phyloP scores from a whole-genome alignment of 2,329 filamentous ascomycete genomes.

The Colletotrichum lindemuthianum region DNA sequence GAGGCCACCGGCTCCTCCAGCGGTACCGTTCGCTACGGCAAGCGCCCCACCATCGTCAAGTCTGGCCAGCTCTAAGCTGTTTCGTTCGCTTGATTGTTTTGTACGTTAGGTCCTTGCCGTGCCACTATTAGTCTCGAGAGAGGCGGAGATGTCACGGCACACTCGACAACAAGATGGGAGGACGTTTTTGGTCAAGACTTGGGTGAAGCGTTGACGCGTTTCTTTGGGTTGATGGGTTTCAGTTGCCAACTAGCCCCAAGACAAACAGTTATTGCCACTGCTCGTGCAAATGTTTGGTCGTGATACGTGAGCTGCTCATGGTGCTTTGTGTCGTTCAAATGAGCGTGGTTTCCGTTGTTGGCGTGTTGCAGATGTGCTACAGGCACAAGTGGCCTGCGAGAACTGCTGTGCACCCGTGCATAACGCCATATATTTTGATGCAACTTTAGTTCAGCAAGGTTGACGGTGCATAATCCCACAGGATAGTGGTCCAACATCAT shows the following conservation, averaged over 20 bases:
- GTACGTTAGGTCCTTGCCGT: conserved; percentile 35
- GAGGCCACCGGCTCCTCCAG: conserved; percentile 68
- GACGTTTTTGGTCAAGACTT: conserved; percentile 20
- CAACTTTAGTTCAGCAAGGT: no score
- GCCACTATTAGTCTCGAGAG: conserved; percentile 25
- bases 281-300: neutral
- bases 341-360: no score
- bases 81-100: conserved; percentile 30
- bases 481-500: no score
- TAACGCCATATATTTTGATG: no score
- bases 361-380: no score
- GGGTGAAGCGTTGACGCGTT: conserved; percentile 21
- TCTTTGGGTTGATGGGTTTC: conserved; percentile 15
- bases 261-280: conserved; percentile 32
- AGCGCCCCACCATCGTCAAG: conserved; percentile 67
- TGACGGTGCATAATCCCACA: no score
- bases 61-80: conserved; percentile 59
- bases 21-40: conserved; percentile 65
- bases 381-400: no score
- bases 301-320: neutral
- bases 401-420: no score
- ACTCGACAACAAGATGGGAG: neutral
- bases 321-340: no score
- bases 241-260: conserved; percentile 27
- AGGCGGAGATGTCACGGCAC: neutral